phyloP scores from a whole-genome alignment of 2,329 filamentous ascomycete genomes.

The Bisporella sp. region DNA sequence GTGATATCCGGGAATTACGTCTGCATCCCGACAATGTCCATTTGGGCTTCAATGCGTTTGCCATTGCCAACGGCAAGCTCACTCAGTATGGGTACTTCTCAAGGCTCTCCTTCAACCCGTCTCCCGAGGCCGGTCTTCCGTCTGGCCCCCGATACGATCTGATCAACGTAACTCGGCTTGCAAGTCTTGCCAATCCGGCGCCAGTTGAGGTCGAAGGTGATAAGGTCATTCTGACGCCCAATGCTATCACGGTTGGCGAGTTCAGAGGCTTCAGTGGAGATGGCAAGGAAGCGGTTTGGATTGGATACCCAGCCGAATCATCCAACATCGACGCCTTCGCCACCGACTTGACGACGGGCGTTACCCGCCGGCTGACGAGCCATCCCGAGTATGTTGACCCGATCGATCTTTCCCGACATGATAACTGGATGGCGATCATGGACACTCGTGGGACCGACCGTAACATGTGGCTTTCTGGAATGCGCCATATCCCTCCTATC shows the following conservation, averaged over 20 bases:
- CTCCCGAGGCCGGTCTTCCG: no score
- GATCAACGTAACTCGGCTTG: constrained; percentile 31
- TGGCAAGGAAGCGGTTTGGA: constrained; percentile 34
- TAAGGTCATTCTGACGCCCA: constrained; percentile 24
- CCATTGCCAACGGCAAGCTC: no score
- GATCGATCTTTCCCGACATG: constrained; percentile 34
- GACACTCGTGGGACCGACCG: constrained; percentile 36
- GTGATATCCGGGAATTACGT: no score
- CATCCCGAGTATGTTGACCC: constrained; percentile 40
- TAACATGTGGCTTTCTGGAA: constrained; percentile 34
- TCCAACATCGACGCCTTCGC: constrained; percentile 40
- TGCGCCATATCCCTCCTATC: constrained; percentile 30
- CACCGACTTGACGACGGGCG: constrained; percentile 32
- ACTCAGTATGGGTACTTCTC: no score
- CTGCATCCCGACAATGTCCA: no score
- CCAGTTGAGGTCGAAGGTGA: constrained; percentile 21
- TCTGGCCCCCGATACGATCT: constrained; percentile 33
- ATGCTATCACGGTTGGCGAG: constrained; percentile 34
- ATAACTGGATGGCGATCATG: constrained; percentile 36
- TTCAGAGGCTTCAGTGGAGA: constrained; percentile 37
- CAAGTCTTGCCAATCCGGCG: constrained; percentile 15
- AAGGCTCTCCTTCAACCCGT: no score
- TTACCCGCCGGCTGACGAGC: constrained; percentile 34
- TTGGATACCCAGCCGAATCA: constrained; percentile 32
- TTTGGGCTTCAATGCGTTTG: no score